These are phyloP conservation scores for Thermomucor indicae-seudaticae DNA, from an alignment of 371 early-diverging fungal genomes.

Conservation along the genomic window DNA sequence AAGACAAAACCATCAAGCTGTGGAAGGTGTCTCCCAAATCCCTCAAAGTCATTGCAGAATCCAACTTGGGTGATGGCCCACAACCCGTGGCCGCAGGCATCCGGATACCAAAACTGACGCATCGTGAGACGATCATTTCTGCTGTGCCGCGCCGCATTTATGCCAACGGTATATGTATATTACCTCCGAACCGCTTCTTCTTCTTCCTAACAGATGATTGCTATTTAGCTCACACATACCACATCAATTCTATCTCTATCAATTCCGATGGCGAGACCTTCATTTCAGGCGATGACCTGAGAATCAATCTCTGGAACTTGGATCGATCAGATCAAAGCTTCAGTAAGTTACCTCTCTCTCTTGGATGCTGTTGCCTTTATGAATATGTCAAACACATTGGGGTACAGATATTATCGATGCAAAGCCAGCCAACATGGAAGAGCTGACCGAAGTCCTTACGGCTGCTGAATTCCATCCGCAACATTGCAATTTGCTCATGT, in stretches of 20 bases:
- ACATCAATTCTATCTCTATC: slow-evolving; percentile 92
- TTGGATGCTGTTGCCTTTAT: not conserved
- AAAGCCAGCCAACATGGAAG: slow-evolving; percentile 94
- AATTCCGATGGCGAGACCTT: slow-evolving; percentile 90
- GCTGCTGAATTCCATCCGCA: slow-evolving; percentile 89
- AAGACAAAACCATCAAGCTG: slow-evolving; percentile 91
- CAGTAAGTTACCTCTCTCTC: slow-evolving; percentile 35
- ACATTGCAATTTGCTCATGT: slow-evolving; percentile 87
- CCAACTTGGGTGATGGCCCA: slow-evolving; percentile 57
- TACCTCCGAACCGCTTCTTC: not conserved
- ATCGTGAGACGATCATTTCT: slow-evolving; percentile 82
- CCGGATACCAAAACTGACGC: slow-evolving; percentile 69
- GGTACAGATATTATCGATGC: slow-evolving; percentile 88
- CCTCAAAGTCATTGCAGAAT: slow-evolving; percentile 78
- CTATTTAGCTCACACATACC: slow-evolving; percentile 81
- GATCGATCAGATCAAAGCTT: slow-evolving; percentile 86
- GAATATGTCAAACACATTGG: not conserved
- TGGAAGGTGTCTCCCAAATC: slow-evolving; percentile 92
- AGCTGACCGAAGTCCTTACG: slow-evolving; percentile 94
- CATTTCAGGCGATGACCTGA: slow-evolving; percentile 91
- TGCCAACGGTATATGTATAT: slow-evolving; percentile 52
- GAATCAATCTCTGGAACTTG: slow-evolving; percentile 92
- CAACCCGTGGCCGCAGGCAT: slow-evolving; percentile 33
- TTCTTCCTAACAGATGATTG: not conserved
- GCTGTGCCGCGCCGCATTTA: slow-evolving; percentile 82